These are phyloP conservation scores for Eucalyptus coolabah DNA, from an alignment of 345 rosid species.

Conservation along the genomic window DNA sequence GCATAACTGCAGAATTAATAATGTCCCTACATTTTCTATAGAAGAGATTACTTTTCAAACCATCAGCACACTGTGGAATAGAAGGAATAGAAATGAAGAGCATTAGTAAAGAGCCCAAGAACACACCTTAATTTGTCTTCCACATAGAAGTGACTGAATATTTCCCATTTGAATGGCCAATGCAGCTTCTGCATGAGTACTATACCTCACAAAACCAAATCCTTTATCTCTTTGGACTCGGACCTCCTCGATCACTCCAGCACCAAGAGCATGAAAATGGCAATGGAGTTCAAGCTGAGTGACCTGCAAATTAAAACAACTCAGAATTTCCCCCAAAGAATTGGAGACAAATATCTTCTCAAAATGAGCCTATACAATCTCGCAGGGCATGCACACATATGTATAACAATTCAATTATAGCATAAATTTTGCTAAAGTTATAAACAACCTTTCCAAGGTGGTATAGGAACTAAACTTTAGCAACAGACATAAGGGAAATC, in stretches of 20 bases:
- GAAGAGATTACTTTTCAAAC: neutral
- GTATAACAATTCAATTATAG: neutral
- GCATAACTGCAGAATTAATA: neutral
- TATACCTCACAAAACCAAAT: conserved; percentile 95
- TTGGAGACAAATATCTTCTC: neutral
- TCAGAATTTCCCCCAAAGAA: neutral
- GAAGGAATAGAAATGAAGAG: neutral
- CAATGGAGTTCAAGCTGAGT: conserved; percentile 86
- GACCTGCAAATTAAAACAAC: conserved; percentile 30
- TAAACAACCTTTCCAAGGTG: neutral
- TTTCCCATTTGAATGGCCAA: conserved; percentile 90
- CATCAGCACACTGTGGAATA: neutral
- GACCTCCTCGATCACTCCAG: conserved; percentile 94
- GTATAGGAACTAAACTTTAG: neutral
- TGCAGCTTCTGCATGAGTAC: conserved; percentile 85
- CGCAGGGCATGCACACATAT: too few species aligned
- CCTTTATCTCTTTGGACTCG: conserved; percentile 91
- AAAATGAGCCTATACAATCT: neutral
- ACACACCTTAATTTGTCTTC: conserved; percentile 80
- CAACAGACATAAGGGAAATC: too few species aligned
- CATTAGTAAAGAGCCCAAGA: neutral
- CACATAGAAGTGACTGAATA: conserved; percentile 51
- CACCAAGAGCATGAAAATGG: conserved; percentile 78
- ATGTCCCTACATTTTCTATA: neutral
- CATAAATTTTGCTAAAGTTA: neutral